Conservation (phyloP, 371 early-diverging fungal species). For the Mycotypha africana region DNA sequence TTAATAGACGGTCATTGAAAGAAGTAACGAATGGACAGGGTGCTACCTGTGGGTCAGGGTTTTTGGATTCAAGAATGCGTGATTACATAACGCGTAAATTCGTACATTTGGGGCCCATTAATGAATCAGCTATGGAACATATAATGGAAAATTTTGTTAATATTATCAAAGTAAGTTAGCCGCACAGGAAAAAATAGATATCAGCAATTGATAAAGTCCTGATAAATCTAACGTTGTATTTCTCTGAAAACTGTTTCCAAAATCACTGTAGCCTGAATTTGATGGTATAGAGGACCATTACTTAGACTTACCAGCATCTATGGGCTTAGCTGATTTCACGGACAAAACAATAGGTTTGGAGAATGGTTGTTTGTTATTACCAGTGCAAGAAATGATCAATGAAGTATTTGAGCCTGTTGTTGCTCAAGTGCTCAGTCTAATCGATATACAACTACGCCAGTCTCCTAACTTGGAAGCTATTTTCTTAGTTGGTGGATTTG, state of each 20-base stretch:
- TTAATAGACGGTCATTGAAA: constrained; percentile 31
- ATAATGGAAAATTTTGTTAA: constrained; percentile 30
- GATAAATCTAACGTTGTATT: too few species aligned
- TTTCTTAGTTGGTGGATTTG: constrained; percentile 49
- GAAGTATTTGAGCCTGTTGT: constrained; percentile 46
- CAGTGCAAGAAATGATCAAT: constrained; percentile 37
- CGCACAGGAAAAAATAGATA: too few species aligned
- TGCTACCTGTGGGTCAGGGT: constrained; percentile 49
- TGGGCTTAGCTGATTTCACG: constrained; percentile 38
- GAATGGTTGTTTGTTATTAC: constrained; percentile 35
- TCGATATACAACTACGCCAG: constrained; percentile 27
- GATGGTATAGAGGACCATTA: constrained; percentile 46
- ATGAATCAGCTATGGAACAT: constrained; percentile 21
- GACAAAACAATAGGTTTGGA: constrained; percentile 37
- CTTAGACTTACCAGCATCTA: constrained; percentile 40
- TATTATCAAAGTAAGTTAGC: constrained; percentile 17
- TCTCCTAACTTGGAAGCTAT: constrained; percentile 40
- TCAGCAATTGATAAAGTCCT: too few species aligned
- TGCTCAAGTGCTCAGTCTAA: constrained; percentile 26
- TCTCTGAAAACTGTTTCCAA: too few species aligned
- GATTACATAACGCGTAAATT: constrained; percentile 22
- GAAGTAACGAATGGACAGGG: constrained; percentile 49
- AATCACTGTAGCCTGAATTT: constrained; percentile 35
- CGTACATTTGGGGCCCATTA: constrained; percentile 14
- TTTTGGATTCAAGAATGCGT: constrained; percentile 40